These are phyloP conservation scores for Pichia thaimueangensis DNA, from an alignment of 805 yeast species.

Conservation along the genomic window DNA sequence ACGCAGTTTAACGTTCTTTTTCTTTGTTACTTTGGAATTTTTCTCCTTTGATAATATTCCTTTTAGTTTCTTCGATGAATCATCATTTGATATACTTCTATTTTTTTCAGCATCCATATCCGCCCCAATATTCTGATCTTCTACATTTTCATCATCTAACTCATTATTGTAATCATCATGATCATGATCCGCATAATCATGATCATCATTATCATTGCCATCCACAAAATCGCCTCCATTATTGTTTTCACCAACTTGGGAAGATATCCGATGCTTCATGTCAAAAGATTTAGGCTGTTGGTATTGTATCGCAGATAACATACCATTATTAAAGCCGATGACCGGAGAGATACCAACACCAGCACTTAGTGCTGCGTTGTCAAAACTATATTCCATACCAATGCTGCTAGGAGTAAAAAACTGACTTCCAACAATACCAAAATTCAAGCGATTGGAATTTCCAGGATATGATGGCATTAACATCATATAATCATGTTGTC, in stretches of 20 bases:
- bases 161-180: background rate
- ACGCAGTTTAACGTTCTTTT: background rate
- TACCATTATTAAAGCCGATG: conserved; percentile 15
- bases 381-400: conserved; percentile 7
- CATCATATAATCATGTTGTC: conserved; percentile 10
- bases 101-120: background rate
- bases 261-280: background rate
- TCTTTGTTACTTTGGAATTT: conserved; percentile 9
- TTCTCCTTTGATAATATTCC: background rate
- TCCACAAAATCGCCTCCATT: background rate
- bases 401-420: conserved; percentile 10
- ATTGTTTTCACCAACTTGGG: background rate
- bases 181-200: background rate
- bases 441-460: conserved; percentile 2
- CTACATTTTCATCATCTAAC: background rate
- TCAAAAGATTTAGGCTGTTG: background rate
- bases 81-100: background rate
- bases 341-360: conserved; percentile 12
- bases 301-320: conserved; percentile 11
- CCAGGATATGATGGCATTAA: conserved; percentile 3
- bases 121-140: background rate
- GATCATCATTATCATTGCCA: background rate
- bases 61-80: background rate
- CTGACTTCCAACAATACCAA: conserved; percentile 9
- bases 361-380: conserved; percentile 1